These are phyloP conservation scores for Ceratorhiza oryzae-sativae DNA, from an alignment of 1,284 basidiomycete genomes.

Conservation along the genomic window DNA sequence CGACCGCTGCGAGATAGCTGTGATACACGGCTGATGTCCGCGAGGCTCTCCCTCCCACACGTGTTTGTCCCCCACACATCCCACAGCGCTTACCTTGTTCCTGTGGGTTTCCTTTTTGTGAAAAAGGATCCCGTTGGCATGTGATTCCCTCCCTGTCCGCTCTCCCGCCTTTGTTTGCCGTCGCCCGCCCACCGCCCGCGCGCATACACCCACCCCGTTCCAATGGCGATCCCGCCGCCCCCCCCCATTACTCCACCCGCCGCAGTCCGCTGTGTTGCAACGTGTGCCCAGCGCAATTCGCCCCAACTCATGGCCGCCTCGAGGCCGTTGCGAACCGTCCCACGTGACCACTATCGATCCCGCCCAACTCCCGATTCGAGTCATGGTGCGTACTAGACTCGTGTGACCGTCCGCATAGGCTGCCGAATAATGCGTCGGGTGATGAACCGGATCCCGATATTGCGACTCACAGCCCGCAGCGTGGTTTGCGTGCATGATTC, in stretches of 20 bases:
- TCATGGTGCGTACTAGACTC: conserved; percentile 5
- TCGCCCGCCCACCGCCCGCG: neutral
- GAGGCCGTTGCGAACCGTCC: conserved; percentile 19
- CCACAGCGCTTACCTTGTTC: neutral
- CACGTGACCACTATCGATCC: conserved; percentile 24
- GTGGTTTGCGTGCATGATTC: conserved; percentile 25
- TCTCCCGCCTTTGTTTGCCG: conserved; percentile 21
- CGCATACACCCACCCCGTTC: conserved; percentile 22
- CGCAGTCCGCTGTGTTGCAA: conserved; percentile 31
- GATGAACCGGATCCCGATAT: neutral
- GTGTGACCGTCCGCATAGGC: neutral
- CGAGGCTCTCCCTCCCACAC: conserved; percentile 9
- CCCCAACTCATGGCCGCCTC: conserved; percentile 30
- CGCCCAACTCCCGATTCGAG: conserved; percentile 19
- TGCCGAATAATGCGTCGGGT: conserved; percentile 1
- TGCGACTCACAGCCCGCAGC: conserved; percentile 4
- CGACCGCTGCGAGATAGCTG: neutral
- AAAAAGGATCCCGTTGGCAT: neutral
- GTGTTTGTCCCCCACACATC: conserved; percentile 18
- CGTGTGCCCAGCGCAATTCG: neutral
- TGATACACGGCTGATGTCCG: conserved; percentile 9
- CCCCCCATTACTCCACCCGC: conserved; percentile 8
- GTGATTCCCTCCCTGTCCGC: conserved; percentile 4
- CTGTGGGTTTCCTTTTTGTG: conserved; percentile 1
- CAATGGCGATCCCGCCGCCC: neutral